Percentiles rank a stretch among this genome's conserved stretches.
These are phyloP conservation scores for Dendrobium nobile DNA, from an alignment of 106 monocot genomes.

Conservation along the genomic window DNA sequence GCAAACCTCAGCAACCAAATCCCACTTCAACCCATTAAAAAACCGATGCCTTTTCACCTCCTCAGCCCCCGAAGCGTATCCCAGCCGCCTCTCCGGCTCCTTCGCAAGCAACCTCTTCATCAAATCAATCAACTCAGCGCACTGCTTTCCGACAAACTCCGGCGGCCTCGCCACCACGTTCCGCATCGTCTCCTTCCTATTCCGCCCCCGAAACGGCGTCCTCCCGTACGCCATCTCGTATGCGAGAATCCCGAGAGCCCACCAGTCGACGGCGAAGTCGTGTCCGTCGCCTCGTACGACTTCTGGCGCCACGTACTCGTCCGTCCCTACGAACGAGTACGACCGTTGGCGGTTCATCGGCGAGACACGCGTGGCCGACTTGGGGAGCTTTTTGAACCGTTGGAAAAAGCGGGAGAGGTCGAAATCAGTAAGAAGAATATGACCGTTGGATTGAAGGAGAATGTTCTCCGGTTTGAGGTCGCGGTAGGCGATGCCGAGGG, in stretches of 20 bases:
- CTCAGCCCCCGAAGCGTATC: conserved; percentile 51
- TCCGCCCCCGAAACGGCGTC: conserved; percentile 72
- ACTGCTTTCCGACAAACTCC: conserved; percentile 50
- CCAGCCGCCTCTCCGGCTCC: conserved; percentile 53
- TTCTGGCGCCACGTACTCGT: conserved; percentile 96
- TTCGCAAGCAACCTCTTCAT: conserved; percentile 52
- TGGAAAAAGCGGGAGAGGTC: conserved; percentile 69
- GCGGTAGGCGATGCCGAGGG: conserved; percentile 63
- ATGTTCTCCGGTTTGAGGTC: conserved; percentile 96
- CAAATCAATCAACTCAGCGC: conserved; percentile 52
- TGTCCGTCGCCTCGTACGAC: conserved; percentile 77
- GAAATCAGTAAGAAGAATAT: conserved; percentile 83
- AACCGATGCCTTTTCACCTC: conserved; percentile 69
- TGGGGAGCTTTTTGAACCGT: conserved; percentile 44
- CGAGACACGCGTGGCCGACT: conserved; percentile 51
- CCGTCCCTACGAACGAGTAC: conserved; percentile 83
- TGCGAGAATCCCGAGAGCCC: conserved; percentile 80
- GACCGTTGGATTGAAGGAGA: conserved; percentile 58
- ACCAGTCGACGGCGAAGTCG: conserved; percentile 90
- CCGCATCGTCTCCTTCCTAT: conserved; percentile 78
- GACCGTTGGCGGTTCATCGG: conserved; percentile 52
- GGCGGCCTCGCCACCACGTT: conserved; percentile 51
- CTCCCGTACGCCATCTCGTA: conserved; percentile 85
- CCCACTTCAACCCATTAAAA: conserved; percentile 76
- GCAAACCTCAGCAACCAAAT: conserved; percentile 37